These are phyloP conservation scores for Russula virescens DNA, from an alignment of 768 basidiomycete species.

Conservation along the genomic window DNA sequence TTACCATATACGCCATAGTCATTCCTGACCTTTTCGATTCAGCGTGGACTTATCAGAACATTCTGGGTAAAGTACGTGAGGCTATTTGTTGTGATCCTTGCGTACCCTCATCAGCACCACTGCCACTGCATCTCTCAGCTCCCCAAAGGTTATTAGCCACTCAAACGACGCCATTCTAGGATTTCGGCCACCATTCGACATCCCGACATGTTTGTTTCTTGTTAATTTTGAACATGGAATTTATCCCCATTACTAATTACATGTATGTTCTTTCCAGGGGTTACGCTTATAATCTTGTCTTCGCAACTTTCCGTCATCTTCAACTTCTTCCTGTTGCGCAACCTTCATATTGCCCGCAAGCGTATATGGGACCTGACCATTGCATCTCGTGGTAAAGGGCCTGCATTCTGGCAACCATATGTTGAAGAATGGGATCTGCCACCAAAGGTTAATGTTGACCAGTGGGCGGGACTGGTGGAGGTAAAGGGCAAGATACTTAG, in stretches of 20 bases:
- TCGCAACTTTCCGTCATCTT: conserved; percentile 71
- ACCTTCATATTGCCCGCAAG: conserved; percentile 73
- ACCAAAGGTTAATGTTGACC: conserved; percentile 36
- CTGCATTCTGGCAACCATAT: conserved; percentile 80
- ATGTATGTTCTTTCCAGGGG: conserved; percentile 43
- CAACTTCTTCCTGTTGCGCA: conserved; percentile 75
- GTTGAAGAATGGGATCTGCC: conserved; percentile 76
- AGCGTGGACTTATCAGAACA: conserved; percentile 56
- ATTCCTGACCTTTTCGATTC: conserved; percentile 62
- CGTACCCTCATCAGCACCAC: background rate
- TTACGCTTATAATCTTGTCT: conserved; percentile 65
- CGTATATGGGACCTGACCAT: conserved; percentile 82
- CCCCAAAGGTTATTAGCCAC: conserved; percentile 57
- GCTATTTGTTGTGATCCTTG: background rate
- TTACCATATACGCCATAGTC: conserved; percentile 39
- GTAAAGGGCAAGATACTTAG: conserved; percentile 35
- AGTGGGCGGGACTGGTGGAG: conserved; percentile 31
- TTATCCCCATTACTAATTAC: conserved; percentile 11
- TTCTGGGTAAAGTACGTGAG: conserved; percentile 55
- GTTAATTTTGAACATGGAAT: background rate
- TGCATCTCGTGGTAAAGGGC: conserved; percentile 71
- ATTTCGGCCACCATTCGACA: conserved; percentile 54
- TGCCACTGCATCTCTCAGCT: conserved; percentile 34
- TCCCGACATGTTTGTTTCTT: conserved; percentile 57
- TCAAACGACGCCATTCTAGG: conserved; percentile 63